A percentile compares a stretch with the other conserved stretches of the same genome.
Evolutionary conservation across 108 stramenopile genomes (phyloP).

Genomic region (Fragilaria crotonensis): DNA sequence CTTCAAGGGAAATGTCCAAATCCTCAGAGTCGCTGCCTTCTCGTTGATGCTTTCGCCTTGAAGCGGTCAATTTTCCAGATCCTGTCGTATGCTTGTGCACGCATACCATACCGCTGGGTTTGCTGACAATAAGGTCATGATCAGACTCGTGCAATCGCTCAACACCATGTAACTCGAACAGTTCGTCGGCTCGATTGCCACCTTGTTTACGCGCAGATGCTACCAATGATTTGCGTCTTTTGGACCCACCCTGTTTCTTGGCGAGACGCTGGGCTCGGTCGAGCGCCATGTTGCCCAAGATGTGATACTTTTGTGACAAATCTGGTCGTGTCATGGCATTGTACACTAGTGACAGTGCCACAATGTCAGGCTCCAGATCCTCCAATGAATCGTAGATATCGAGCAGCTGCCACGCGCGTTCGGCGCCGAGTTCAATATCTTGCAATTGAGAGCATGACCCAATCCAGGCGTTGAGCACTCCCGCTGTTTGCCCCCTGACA

Average conservation of each 20-base stretch:
- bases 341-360: slow-evolving; percentile 1
- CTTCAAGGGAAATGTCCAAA: slow-evolving; percentile 56
- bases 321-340: too few species aligned
- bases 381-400: neutral
- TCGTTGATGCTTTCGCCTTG: slow-evolving; percentile 14
- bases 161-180: slow-evolving; percentile 33
- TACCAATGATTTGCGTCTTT: slow-evolving; percentile 48
- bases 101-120: slow-evolving; percentile 65
- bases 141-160: slow-evolving; percentile 57
- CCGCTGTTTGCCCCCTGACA: neutral
- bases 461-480: slow-evolving; percentile 2
- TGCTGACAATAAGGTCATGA: slow-evolving; percentile 47
- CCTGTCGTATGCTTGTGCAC: slow-evolving; percentile 51
- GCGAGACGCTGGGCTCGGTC: slow-evolving; percentile 31
- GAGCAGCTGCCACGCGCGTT: neutral
- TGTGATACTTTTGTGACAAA: too few species aligned
- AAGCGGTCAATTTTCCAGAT: slow-evolving; percentile 41
- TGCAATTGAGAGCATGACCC: too few species aligned
- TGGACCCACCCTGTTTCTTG: slow-evolving; percentile 57
- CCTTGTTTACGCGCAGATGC: slow-evolving; percentile 31
- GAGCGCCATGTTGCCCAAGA: too few species aligned
- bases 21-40: neutral
- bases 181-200: slow-evolving; percentile 15
- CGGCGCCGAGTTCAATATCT: too few species aligned
- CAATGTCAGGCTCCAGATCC: neutral